phyloP scores from a whole-genome alignment of 352 stramenopile species.

The Phytophthora idaei region DNA sequence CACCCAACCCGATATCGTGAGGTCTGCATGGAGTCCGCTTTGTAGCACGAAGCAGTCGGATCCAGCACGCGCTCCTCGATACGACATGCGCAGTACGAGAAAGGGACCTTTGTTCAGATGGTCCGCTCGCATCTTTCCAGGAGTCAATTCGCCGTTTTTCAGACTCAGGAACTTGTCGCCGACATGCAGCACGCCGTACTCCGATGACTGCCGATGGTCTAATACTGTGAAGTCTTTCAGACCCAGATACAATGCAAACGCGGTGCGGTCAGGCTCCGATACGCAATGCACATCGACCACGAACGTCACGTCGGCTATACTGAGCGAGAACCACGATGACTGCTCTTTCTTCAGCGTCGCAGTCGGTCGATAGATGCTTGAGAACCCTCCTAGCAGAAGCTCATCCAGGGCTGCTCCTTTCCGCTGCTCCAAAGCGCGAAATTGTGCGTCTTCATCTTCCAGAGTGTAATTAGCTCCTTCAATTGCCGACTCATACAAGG shows the following conservation, averaged over 20 bases:
- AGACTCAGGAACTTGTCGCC: slow-evolving; percentile 85
- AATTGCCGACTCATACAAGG: slow-evolving; percentile 30
- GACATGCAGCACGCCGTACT: slow-evolving; percentile 79
- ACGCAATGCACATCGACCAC: slow-evolving; percentile 71
- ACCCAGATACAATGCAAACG: slow-evolving; percentile 64
- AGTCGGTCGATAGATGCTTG: slow-evolving; percentile 63
- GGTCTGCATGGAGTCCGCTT: slow-evolving; percentile 60
- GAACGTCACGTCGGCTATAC: slow-evolving; percentile 62
- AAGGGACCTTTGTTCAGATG: slow-evolving; percentile 64
- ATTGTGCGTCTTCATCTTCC: slow-evolving; percentile 16
- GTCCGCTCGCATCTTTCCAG: slow-evolving; percentile 72
- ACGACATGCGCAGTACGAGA: slow-evolving; percentile 64
- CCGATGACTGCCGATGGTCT: slow-evolving; percentile 74
- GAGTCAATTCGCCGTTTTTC: slow-evolving; percentile 75
- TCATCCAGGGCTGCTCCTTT: slow-evolving; percentile 46
- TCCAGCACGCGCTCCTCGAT: slow-evolving; percentile 52
- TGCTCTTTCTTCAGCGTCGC: slow-evolving; percentile 55
- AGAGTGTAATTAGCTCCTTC: slow-evolving; percentile 26
- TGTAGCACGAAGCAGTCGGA: slow-evolving; percentile 63
- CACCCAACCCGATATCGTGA: slow-evolving; percentile 81
- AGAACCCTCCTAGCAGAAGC: slow-evolving; percentile 73
- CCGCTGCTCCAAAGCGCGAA: slow-evolving; percentile 22
- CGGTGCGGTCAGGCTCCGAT: slow-evolving; percentile 60
- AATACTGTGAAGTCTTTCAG: slow-evolving; percentile 64
- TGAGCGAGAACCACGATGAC: slow-evolving; percentile 79